phyloP scores from a whole-genome alignment of 768 basidiomycete genomes.

The Pleurotus tuoliensis region DNA sequence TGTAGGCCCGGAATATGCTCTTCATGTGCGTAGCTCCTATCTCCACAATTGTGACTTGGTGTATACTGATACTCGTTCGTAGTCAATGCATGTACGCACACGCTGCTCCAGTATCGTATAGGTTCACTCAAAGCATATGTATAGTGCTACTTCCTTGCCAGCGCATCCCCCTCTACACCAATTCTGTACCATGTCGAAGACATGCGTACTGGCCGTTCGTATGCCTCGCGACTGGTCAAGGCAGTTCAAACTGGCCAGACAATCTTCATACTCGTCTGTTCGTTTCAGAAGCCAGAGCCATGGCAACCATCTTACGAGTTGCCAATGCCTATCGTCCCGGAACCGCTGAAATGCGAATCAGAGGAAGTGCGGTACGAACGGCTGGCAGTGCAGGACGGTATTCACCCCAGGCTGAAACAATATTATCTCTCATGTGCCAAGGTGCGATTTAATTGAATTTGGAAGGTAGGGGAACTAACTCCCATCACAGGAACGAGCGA shows the following conservation, averaged over 20 bases:
- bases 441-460: constrained; percentile 16
- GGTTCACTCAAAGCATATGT: constrained; percentile 1
- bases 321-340: constrained; percentile 56
- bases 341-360: constrained; percentile 62
- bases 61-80: constrained; percentile 6
- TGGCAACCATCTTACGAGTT: constrained; percentile 69
- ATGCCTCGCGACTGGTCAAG: constrained; percentile 62
- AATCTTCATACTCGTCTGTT: constrained; percentile 66
- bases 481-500: constrained; percentile 50
- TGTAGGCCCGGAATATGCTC: constrained; percentile 56
- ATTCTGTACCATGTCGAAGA: constrained; percentile 79
- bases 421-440: constrained; percentile 25
- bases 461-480: no score
- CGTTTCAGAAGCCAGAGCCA: constrained; percentile 77
- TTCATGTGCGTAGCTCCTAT: constrained; percentile 60
- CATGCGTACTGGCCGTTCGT: constrained; percentile 71
- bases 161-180: constrained; percentile 68
- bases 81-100: constrained; percentile 16
- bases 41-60: not conserved
- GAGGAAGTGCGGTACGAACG: constrained; percentile 41
- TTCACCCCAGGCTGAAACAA: constrained; percentile 30
- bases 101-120: not conserved
- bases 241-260: constrained; percentile 49
- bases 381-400: constrained; percentile 28
- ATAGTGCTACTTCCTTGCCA: constrained; percentile 79